Evolutionary conservation across 2,329 filamentous ascomycete genomes (phyloP), one percentile per base, ranked within the genome.

Genomic region (Calcarisporium arbuscula): DNA sequence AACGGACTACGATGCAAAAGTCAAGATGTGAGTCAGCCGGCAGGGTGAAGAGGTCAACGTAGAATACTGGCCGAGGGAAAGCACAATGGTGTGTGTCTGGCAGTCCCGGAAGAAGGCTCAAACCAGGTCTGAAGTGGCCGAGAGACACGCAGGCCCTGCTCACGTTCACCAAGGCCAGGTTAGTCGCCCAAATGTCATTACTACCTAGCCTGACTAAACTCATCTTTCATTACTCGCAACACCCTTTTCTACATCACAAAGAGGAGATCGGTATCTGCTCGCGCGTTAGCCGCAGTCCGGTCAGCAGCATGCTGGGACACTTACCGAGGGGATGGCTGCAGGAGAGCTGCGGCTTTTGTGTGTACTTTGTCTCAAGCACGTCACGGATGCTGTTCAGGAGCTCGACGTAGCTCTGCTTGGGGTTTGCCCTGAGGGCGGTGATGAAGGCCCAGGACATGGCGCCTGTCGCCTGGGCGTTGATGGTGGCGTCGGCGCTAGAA

Each of bases 381-480:
- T 95, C 89, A 38, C 92, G 85, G 52, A 98, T 89, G 61, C 82
- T 95, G 70, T 95, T 96, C 47, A 98, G 74, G 38, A 98, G 69
- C 68, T 95, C 82, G 32, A 96, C 85, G 55, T 98, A 98, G 64
- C 84, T 95, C 68, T 96, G 92, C 57, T 94, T 82, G 1, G 87
- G 87, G 55, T 94, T 94, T 67, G 89, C 87, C 70, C 85, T 89
- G 53, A 96, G 73, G 15, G 89, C 82, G 2, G 74, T 80, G 59
- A 98, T 92, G 60, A 98, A 98, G 3, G 92, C 92, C 79, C 85
- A 95, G 4, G 88, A 95, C 92, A 98, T 96, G 60, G 92, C 92
- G 36, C 92, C 92, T 0, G 92, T 98, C 21, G 92, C 90, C 64
- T 95, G 75, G 37, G 86, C 80, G 28, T 74, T 77, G 47, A 96